phyloP scores from a whole-genome alignment of 441 rosid species.

The Populus hybrid region DNA sequence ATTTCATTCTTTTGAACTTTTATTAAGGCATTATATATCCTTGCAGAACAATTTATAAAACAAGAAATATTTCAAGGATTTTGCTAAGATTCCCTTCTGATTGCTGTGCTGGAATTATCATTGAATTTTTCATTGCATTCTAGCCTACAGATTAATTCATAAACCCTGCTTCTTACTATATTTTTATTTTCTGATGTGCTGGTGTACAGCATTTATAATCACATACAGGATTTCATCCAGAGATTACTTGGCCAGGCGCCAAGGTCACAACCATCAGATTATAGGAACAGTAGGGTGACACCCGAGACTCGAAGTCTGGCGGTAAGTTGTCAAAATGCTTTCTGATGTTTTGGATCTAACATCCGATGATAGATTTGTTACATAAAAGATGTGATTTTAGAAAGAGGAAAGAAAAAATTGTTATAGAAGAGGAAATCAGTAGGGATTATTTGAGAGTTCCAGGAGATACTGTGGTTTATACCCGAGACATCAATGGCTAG shows the following conservation, averaged over 20 bases:
- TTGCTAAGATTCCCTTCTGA: neutral
- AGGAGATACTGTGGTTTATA: neutral
- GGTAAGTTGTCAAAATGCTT: conserved; percentile 29
- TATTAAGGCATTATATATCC: neutral
- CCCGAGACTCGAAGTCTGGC: conserved; percentile 30
- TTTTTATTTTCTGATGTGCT: conserved; percentile 10
- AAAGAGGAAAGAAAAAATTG: neutral
- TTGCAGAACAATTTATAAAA: neutral
- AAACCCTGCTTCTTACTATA: neutral
- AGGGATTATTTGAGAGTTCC: neutral
- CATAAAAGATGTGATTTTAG: neutral
- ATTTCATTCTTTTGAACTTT: neutral
- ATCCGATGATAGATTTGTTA: neutral
- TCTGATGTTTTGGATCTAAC: neutral
- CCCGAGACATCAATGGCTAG: neutral
- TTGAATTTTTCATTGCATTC: neutral
- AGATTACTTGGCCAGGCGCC: conserved; percentile 39
- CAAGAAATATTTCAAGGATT: neutral
- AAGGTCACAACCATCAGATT: conserved; percentile 34
- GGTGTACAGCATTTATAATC: conserved; percentile 76
- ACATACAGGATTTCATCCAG: conserved; percentile 49
- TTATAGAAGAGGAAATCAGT: neutral
- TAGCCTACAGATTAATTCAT: neutral
- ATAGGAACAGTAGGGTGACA: conserved; percentile 26
- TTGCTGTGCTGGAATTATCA: neutral